phyloP scores from a whole-genome alignment of 2,329 filamentous ascomycete species.

The Thielaviopsis musarum region DNA sequence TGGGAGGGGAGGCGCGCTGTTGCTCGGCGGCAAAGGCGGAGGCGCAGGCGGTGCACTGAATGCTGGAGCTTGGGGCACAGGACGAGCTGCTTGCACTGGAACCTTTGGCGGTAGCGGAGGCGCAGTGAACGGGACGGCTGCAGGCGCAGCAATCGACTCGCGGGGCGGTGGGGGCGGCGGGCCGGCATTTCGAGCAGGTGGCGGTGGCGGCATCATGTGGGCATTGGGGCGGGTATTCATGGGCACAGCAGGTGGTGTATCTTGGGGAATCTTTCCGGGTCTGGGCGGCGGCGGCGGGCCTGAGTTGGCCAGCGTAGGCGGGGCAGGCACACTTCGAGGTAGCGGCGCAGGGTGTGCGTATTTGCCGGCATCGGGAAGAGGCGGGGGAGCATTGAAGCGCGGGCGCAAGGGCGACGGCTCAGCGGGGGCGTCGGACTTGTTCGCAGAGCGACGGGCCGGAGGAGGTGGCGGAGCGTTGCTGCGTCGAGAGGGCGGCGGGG shows the following conservation, averaged over 20 bases:
- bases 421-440: slow-evolving; percentile 31
- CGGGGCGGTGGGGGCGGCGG: slow-evolving; percentile 17
- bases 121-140: slow-evolving; percentile 3
- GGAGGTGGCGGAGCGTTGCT: slow-evolving; percentile 37
- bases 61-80: not conserved
- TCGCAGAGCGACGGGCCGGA: slow-evolving; percentile 38
- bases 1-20: slow-evolving; percentile 42
- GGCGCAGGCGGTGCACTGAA: slow-evolving; percentile 12
- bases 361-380: slow-evolving; percentile 78
- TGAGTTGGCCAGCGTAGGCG: slow-evolving; percentile 6
- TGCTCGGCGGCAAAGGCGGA: not conserved
- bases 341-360: slow-evolving; percentile 40
- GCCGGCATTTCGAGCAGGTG: slow-evolving; percentile 6
- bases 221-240: slow-evolving; percentile 4
- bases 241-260: slow-evolving; percentile 12
- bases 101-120: slow-evolving; percentile 1
- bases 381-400: slow-evolving; percentile 71
- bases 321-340: slow-evolving; percentile 3
- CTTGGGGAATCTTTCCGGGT: slow-evolving; percentile 5
- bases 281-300: slow-evolving; percentile 11
- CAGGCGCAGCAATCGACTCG: slow-evolving; percentile 15
- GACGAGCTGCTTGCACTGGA: not conserved
- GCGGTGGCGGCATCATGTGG: slow-evolving; percentile 9
- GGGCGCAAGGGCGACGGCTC: slow-evolving; percentile 39
- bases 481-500: slow-evolving; percentile 18